Conservation (phyloP, 192 early-diverging fungal species). For the Coemansia sp. region DNA sequence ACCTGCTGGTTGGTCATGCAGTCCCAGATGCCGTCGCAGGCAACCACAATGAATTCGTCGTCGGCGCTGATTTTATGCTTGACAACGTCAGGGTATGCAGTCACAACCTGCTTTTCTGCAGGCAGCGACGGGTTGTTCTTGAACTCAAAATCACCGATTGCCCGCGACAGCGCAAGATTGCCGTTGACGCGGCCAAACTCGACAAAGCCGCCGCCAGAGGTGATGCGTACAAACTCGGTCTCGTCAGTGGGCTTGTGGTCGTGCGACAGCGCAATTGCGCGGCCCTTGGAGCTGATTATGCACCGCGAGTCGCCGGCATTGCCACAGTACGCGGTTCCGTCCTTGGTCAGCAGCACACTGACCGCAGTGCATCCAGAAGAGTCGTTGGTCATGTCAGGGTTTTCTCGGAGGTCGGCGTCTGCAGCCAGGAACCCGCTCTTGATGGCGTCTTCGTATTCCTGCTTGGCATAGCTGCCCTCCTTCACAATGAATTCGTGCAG, state of each 20-base stretch:
- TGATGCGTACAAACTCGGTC: conserved; percentile 83
- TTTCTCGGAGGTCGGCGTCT: conserved; percentile 78
- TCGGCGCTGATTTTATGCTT: conserved; percentile 50
- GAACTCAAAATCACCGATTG: conserved; percentile 99
- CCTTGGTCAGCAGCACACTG: conserved; percentile 77
- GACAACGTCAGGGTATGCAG: conserved; percentile 83
- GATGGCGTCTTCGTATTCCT: conserved; percentile 74
- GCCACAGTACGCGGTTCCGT: conserved; percentile 74
- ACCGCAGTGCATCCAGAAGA: conserved; percentile 98
- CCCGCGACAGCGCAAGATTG: conserved; percentile 95
- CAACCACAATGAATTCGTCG: conserved; percentile 91
- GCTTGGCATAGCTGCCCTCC: conserved; percentile 63
- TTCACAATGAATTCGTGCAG: conserved; percentile 73
- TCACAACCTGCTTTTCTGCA: conserved; percentile 91
- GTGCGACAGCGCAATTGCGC: conserved; percentile 73
- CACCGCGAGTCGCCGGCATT: conserved; percentile 98
- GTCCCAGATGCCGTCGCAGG: conserved; percentile 99
- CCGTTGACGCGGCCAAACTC: conserved; percentile 99
- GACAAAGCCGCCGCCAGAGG: conserved; percentile 92
- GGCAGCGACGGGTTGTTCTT: conserved; percentile 80
- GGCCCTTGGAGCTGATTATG: conserved; percentile 79
- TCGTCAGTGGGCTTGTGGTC: conserved; percentile 96
- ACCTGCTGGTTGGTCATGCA: conserved; percentile 90
- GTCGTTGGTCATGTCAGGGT: conserved; percentile 74
- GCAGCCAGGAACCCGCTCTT: conserved; percentile 79